phyloP scores from a whole-genome alignment of 768 basidiomycete genomes.

The Tulasnella sp. region DNA sequence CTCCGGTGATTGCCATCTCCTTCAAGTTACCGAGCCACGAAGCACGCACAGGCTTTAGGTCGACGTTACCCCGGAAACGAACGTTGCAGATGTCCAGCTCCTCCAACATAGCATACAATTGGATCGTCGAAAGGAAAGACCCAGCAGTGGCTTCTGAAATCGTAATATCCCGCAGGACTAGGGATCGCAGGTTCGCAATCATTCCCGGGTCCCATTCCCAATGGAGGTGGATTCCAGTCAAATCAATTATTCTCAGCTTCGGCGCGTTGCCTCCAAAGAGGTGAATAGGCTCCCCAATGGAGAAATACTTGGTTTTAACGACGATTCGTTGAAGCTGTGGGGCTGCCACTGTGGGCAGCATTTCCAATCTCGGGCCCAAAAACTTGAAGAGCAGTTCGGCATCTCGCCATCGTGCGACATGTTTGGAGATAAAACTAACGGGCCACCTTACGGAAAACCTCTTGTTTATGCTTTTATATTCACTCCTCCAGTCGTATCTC shows the following conservation, averaged over 20 bases:
- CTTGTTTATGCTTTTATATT: too few relatives aligned
- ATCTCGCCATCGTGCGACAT: too few relatives aligned
- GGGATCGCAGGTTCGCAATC: background rate
- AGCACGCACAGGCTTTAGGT: background rate
- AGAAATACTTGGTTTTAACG: background rate
- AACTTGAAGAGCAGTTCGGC: background rate
- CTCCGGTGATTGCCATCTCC: background rate
- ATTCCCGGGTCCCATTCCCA: background rate
- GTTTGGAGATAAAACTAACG: too few relatives aligned
- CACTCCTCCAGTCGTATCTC: too few relatives aligned
- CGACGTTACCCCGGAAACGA: background rate
- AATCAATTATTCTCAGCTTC: background rate
- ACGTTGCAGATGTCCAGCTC: background rate
- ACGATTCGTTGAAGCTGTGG: background rate
- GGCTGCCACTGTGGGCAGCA: background rate
- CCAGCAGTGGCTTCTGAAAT: background rate
- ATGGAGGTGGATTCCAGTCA: background rate
- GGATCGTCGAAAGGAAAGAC: background rate
- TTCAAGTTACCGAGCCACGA: background rate
- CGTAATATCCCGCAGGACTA: background rate
- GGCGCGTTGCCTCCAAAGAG: background rate
- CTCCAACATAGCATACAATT: background rate
- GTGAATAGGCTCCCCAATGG: background rate
- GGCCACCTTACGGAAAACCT: too few relatives aligned
- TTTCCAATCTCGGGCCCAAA: background rate